A percentile compares a stretch with the other conserved stretches of the same genome.
Conservation (phyloP, 2,329 filamentous ascomycete species). For the Blumeria graminis region DNA sequence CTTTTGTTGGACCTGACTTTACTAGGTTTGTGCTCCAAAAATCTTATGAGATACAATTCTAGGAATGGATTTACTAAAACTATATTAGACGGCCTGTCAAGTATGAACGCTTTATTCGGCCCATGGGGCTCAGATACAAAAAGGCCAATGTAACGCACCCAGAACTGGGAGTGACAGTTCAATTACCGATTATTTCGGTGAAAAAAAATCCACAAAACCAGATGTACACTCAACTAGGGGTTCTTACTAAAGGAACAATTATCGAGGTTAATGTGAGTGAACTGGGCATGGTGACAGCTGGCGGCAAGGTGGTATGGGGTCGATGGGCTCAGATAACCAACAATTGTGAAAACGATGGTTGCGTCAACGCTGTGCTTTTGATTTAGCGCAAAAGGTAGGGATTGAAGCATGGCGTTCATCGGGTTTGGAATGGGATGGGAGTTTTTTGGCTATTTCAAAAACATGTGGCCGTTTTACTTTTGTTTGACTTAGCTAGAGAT, state of each 20-base stretch:
- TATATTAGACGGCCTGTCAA: slow-evolving; percentile 45
- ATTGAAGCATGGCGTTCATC: too few relatives aligned
- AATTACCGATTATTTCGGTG: slow-evolving; percentile 49
- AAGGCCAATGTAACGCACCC: slow-evolving; percentile 52
- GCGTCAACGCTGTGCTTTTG: slow-evolving; percentile 6
- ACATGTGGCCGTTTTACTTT: too few relatives aligned
- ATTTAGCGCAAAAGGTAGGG: neutral
- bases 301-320: slow-evolving; percentile 79
- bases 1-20: slow-evolving; percentile 67
- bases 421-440: too few relatives aligned
- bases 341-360: slow-evolving; percentile 10
- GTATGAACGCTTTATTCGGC: slow-evolving; percentile 44
- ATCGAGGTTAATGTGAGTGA: slow-evolving; percentile 89
- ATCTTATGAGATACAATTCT: too few relatives aligned
- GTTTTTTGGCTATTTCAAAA: too few relatives aligned
- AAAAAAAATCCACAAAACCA: slow-evolving; percentile 79
- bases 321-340: slow-evolving; percentile 50
- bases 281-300: slow-evolving; percentile 69
- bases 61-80: slow-evolving; percentile 31
- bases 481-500: too few relatives aligned
- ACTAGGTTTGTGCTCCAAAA: neutral
- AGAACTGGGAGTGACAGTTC: slow-evolving; percentile 66
- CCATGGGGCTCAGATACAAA: slow-evolving; percentile 59
- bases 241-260: slow-evolving; percentile 62
- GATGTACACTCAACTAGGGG: slow-evolving; percentile 78